phyloP scores from a whole-genome alignment of 345 rosid species.

The Ceriops zippeliana region DNA sequence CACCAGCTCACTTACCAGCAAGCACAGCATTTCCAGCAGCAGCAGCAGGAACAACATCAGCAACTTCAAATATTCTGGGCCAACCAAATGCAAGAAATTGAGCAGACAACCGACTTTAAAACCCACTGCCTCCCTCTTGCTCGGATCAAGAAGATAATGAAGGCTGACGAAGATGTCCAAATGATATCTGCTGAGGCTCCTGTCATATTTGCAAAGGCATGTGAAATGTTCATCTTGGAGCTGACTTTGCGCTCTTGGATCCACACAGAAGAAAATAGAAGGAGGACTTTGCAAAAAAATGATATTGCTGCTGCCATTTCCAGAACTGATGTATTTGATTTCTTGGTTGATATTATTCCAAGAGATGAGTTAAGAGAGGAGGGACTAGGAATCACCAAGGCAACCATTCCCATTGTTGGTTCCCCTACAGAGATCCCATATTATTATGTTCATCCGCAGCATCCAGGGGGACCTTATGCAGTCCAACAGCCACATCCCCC shows the following conservation, averaged over 20 bases:
- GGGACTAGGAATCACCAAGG: conserved; percentile 40
- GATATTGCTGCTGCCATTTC: conserved; percentile 47
- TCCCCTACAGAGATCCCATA: conserved; percentile 38
- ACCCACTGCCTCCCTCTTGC: conserved; percentile 44
- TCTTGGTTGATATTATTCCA: conserved; percentile 46
- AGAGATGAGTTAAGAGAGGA: conserved; percentile 46
- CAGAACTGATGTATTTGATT: conserved; percentile 41
- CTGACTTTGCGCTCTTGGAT: conserved; percentile 43
- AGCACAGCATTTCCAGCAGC: conserved; percentile 42
- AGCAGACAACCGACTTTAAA: conserved; percentile 37
- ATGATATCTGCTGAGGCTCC: conserved; percentile 54
- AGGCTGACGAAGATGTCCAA: conserved; percentile 45
- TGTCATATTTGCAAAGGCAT: conserved; percentile 40
- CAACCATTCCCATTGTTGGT: conserved; percentile 34
- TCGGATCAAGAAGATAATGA: conserved; percentile 46
- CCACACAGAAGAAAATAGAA: conserved; percentile 44
- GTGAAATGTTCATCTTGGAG: conserved; percentile 48
- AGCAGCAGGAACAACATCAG: conserved; percentile 39
- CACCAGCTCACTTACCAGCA: conserved; percentile 40
- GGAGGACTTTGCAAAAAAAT: conserved; percentile 43
- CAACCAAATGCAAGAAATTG: conserved; percentile 42
- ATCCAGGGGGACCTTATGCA: conserved; percentile 33
- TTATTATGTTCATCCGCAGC: conserved; percentile 37
- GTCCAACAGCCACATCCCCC: conserved; percentile 38
- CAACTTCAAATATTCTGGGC: conserved; percentile 45